Conservation (phyloP, 129 eudicot species). For the Oenanthe sinensis region DNA sequence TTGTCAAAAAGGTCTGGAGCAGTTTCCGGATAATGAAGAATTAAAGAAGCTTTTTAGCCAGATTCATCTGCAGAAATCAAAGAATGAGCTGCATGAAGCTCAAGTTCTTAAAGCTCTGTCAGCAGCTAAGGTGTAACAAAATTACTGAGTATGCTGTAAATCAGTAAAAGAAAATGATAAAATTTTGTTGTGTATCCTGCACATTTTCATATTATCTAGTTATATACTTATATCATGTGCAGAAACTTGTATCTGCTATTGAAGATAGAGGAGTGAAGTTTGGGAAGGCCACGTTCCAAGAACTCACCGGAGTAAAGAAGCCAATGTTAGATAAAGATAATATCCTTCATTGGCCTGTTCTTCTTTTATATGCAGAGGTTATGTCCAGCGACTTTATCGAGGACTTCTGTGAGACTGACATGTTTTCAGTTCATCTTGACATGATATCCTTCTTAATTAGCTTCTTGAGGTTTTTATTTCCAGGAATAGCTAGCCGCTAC, state of each 20-base stretch:
- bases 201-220: constrained; percentile 4
- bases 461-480: neutral
- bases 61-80: constrained; percentile 41
- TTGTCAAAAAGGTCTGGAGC: constrained; percentile 69
- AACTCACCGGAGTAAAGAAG: constrained; percentile 69
- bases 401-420: constrained; percentile 95
- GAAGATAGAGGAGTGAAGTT: constrained; percentile 60
- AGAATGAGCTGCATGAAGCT: constrained; percentile 46
- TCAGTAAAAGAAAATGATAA: neutral
- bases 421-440: constrained; percentile 81
- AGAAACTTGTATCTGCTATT: constrained; percentile 67
- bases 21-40: constrained; percentile 64
- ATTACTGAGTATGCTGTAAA: constrained; percentile 4
- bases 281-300: constrained; percentile 74
- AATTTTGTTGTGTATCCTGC: neutral
- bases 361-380: constrained; percentile 86
- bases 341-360: constrained; percentile 95
- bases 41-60: constrained; percentile 52
- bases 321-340: constrained; percentile 62
- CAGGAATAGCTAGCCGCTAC: neutral
- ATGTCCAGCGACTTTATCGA: constrained; percentile 94
- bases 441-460: constrained; percentile 67
- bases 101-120: constrained; percentile 61
- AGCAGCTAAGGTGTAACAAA: constrained; percentile 48
- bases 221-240: constrained; percentile 18